Evolutionary conservation across 1,139 yeast genomes (phyloP).

Genomic region (Pichia inconspicua): DNA sequence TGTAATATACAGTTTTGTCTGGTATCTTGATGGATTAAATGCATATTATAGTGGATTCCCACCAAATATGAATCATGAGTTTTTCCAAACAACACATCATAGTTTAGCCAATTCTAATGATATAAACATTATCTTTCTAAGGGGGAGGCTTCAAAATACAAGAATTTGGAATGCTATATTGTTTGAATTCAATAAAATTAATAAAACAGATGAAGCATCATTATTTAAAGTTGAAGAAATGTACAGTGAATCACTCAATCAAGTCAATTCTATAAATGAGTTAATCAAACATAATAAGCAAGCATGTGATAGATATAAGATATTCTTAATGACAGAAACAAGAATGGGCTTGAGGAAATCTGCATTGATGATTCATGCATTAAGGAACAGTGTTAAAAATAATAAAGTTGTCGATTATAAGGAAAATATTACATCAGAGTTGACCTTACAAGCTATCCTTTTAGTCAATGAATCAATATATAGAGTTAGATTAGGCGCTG

Average conservation of each 20-base stretch:
- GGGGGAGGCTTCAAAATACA: conserved; percentile 16
- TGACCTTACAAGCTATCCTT: conserved; percentile 18
- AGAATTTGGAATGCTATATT: conserved; percentile 14
- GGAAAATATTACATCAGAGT: conserved; percentile 11
- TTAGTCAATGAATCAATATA: conserved; percentile 19
- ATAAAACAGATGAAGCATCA: conserved; percentile 6
- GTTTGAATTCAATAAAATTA: conserved; percentile 18
- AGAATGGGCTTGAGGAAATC: conserved; percentile 19
- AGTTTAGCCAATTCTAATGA: conserved; percentile 12
- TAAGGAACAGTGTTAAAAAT: conserved; percentile 10
- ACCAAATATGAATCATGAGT: conserved; percentile 14
- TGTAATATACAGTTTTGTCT: conserved; percentile 18
- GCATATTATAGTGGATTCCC: conserved; percentile 20
- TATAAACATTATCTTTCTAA: conserved; percentile 11
- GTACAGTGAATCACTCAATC: conserved; percentile 6
- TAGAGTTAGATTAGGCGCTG: conserved; percentile 14
- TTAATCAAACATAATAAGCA: conserved; percentile 7
- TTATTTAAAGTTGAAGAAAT: conserved; percentile 7
- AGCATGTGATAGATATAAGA: conserved; percentile 3
- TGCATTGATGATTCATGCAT: conserved; percentile 14
- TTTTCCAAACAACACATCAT: conserved; percentile 14
- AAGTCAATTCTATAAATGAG: conserved; percentile 12
- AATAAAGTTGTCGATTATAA: conserved; percentile 2
- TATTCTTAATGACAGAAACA: conserved; percentile 17
- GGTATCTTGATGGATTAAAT: conserved; percentile 17